Base-by-base conservation (phyloP, 768 basidiomycete species). In the Hydnum rufescens region DNA sequence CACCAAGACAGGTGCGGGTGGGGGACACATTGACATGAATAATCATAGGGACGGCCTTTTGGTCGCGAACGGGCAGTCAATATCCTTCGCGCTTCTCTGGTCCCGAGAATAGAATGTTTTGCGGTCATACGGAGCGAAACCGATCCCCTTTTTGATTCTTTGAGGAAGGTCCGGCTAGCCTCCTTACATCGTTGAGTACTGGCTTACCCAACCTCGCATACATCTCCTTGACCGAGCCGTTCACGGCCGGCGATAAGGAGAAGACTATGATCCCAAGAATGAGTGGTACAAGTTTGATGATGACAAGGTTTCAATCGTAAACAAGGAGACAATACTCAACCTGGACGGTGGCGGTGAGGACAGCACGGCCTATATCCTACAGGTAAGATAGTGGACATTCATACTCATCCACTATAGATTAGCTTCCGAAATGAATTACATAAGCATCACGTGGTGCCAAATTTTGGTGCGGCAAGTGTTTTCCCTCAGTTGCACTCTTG, bases 291-390 rank as follows among this genome's bases (percentile, higher is more conserved):
- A 92, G 67, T 96, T 92, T 61, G 93, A 96, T 60, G 90, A 96
- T 58, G 88, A 93, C 57, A 93, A 88, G 67, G 60, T 71, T 34
- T 81, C 86, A 18, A 58, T 80, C 51, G 92, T 97, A 64, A 78
- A 77, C 1, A 74, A 73, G 64, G 89, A 90, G 63, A 93, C 88
- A 66, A 68, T 99, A 54, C 61, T 73, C 26, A 77, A 77, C 4
- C 72, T 96, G 53, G 89, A 92, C 57, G 93, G 93, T 3, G 93
- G 93, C 55, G 92, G 78, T 65, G 84, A 92, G 67, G 87, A 90
- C 64, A 82, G 83, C 52, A 74, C 78, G 34, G 88, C 89, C 34
- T 92, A 93, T 67, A 83, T 95, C 58, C 64, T 95, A 61, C 66
- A n/a, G n/a, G n/a, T n/a, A n/a, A n/a, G n/a, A n/a, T n/a, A n/a